These are phyloP conservation scores for Somion occarium DNA, from an alignment of 1,284 basidiomycete species.

Conservation along the genomic window DNA sequence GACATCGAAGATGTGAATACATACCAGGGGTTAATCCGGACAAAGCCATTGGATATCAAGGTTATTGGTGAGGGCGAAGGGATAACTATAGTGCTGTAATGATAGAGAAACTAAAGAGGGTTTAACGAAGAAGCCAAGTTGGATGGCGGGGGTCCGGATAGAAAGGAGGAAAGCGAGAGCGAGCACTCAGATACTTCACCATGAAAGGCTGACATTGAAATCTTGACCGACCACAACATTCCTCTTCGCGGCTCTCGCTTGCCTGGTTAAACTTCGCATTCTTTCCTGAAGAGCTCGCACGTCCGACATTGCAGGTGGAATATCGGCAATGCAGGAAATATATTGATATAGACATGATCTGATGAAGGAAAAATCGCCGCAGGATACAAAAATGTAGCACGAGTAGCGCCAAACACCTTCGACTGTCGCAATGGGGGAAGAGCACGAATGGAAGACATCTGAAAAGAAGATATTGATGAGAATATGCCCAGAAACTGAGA, in stretches of 20 bases:
- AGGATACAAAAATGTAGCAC: not conserved
- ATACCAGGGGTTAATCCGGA: constrained; percentile 4
- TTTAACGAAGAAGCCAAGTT: not conserved
- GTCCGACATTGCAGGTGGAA: not conserved
- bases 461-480: not conserved
- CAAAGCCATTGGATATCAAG: not conserved
- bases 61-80: not conserved
- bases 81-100: not conserved
- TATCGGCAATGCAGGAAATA: not conserved
- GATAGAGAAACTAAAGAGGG: not conserved
- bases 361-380: not conserved
- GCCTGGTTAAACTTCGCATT: too few relatives aligned
- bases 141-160: not conserved
- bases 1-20: not conserved
- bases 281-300: too few relatives aligned
- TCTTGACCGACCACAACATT: not conserved
- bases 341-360: not conserved
- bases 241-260: too few relatives aligned
- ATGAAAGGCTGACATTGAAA: not conserved
- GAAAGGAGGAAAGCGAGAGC: not conserved
- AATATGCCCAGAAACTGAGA: not conserved
- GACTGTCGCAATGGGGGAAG: not conserved
- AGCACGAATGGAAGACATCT: not conserved
- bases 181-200: not conserved
- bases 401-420: not conserved